phyloP scores from a whole-genome alignment of 352 stramenopile genomes.

The Phytophthora pluvialis region DNA sequence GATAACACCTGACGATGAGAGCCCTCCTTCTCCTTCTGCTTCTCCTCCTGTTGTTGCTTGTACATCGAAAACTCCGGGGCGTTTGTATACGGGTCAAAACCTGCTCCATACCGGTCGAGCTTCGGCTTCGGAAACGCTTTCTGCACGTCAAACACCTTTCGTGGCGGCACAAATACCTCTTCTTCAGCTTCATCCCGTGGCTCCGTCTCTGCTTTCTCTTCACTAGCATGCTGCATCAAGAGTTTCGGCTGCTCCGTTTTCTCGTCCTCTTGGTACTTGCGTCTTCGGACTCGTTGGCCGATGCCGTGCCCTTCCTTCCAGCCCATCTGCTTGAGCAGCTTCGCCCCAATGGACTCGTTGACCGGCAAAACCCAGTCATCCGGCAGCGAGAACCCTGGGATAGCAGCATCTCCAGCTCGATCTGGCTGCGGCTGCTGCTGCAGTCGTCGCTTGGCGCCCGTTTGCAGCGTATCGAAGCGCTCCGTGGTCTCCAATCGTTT shows the following conservation, averaged over 20 bases:
- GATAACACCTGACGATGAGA: slow-evolving; percentile 62
- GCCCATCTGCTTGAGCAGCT: slow-evolving; percentile 87
- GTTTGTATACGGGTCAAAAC: slow-evolving; percentile 79
- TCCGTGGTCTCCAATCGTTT: slow-evolving; percentile 74
- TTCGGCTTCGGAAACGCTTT: slow-evolving; percentile 73
- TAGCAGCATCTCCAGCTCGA: slow-evolving; percentile 14
- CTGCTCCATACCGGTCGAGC: slow-evolving; percentile 74
- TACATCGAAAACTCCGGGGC: slow-evolving; percentile 74
- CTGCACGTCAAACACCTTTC: slow-evolving; percentile 60
- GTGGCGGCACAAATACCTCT: slow-evolving; percentile 59
- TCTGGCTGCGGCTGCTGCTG: slow-evolving; percentile 29
- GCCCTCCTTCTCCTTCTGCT: slow-evolving; percentile 28
- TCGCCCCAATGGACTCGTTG: slow-evolving; percentile 83
- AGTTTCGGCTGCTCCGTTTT: slow-evolving; percentile 6
- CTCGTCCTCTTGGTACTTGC: slow-evolving; percentile 42
- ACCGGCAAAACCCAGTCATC: slow-evolving; percentile 78
- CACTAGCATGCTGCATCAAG: slow-evolving; percentile 12
- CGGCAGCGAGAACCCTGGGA: slow-evolving; percentile 56
- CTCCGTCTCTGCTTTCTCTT: slow-evolving; percentile 7
- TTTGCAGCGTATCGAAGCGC: slow-evolving; percentile 68
- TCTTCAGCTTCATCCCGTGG: slow-evolving; percentile 35
- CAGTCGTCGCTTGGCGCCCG: slow-evolving; percentile 38
- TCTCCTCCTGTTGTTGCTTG: slow-evolving; percentile 47
- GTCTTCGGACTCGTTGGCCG: slow-evolving; percentile 64
- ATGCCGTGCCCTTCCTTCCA: slow-evolving; percentile 93